Evolutionary conservation across 257 asterid species (phyloP), one percentile per base, ranked within the genome.

Genomic region (Marsdenia floribunda): DNA sequence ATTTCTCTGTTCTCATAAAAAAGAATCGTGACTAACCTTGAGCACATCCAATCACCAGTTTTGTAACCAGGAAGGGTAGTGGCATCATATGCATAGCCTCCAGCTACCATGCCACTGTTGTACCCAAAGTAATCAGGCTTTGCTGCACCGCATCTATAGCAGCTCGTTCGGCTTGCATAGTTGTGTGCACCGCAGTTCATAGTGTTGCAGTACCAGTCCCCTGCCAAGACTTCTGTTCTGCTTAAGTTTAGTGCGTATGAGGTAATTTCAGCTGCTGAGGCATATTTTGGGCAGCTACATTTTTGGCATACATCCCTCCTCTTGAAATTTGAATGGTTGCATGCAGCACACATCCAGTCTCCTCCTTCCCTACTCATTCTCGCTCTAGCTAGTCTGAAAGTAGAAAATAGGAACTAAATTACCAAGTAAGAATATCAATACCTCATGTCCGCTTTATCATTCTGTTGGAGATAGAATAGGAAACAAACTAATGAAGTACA

Each of bases 41-140:
- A 18, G 88, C 98, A 93, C 57, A 91, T 87, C 98, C 98, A 93
- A 78, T 93, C 97, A 12, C 98, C 98, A 38, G 72, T 82, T 82
- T 93, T 93, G 93, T 97, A 93, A 2, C 98, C 97, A 9, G 98
- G 98, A 73, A 89, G n/a, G 33, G 52, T 59, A 76, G 61, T 71
- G 24, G 93, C 71, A 13, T 85, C 91, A 59, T 71, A 83, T 22
- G 76, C 85, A 66, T 86, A 88, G 44, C 87, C 87, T 18, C 84
- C 80, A 0, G 94, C 35, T 3, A 80, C 77, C 76, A 87, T 65
- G 58, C 84, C 94, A n/a, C 82, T 82, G 0, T 83, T 88, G 11
- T 81, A 79, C 0, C 91, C 96, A 49, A 80, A 76, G 46, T 82
- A 88, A 26, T 91, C 93, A 38, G 47, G 21, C 82, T 86, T 86